Percentiles rank a stretch among this genome's conserved stretches.
Conservation (phyloP, 345 rosid species). For the Draba incana region DNA sequence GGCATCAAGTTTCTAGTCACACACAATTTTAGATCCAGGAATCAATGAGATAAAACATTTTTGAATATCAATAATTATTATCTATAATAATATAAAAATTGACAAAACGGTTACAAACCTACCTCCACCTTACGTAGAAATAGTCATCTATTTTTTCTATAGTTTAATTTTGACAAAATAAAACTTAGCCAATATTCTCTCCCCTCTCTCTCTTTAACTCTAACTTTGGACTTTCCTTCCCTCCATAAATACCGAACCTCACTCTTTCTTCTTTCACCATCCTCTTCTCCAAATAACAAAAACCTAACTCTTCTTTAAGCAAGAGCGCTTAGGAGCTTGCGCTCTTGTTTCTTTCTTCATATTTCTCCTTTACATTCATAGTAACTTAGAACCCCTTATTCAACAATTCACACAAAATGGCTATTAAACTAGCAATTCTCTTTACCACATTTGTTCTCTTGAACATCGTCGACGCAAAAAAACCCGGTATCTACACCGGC, state of each 20-base stretch:
- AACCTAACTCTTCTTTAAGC: constrained; percentile 35
- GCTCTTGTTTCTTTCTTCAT: constrained; percentile 37
- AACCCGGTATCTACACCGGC: constrained; percentile 62
- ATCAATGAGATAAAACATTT: not conserved
- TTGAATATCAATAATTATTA: not conserved
- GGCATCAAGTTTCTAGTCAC: not conserved
- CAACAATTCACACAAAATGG: constrained; percentile 28
- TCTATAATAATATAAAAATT: not conserved
- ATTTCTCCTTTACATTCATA: constrained; percentile 11
- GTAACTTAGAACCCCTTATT: not conserved
- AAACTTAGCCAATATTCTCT: constrained; percentile 15
- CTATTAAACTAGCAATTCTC: constrained; percentile 34
- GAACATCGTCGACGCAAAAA: constrained; percentile 50
- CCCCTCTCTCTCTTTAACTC: constrained; percentile 8
- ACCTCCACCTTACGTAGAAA: constrained; percentile 34
- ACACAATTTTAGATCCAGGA: not conserved
- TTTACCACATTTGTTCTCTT: constrained; percentile 42
- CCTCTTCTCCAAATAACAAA: constrained; percentile 28
- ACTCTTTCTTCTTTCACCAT: constrained; percentile 29
- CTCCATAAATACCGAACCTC: constrained; percentile 45
- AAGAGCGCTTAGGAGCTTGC: constrained; percentile 24
- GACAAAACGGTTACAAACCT: constrained; percentile 41
- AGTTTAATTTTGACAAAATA: constrained; percentile 1
- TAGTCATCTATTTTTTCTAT: constrained; percentile 6
- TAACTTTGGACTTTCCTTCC: constrained; percentile 34